A percentile compares a stretch with the other conserved stretches of the same genome.
Evolutionary conservation across 345 rosid species (phyloP).

Genomic region (Trapa bicornis): DNA sequence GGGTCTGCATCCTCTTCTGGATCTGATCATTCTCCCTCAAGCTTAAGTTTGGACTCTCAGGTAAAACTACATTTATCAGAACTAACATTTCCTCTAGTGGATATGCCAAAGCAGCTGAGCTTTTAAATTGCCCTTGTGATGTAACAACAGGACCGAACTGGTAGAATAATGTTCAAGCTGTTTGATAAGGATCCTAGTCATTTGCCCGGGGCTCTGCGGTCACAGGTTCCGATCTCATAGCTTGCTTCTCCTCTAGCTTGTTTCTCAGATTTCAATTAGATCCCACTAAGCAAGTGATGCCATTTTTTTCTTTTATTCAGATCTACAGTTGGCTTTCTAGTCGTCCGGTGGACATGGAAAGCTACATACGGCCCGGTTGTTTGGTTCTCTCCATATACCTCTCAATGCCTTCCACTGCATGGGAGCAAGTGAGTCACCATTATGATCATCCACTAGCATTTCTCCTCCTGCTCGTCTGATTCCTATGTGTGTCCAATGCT

Average conservation of each 20-base stretch:
- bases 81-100: not conserved
- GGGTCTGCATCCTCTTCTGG: constrained; percentile 81
- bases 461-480: not conserved
- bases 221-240: constrained; percentile 32
- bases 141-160: constrained; percentile 49
- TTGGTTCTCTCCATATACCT: constrained; percentile 67
- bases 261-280: not conserved
- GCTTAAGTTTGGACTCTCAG: constrained; percentile 71
- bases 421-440: constrained; percentile 64
- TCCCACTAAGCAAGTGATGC: not conserved
- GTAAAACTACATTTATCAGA: constrained; percentile 16
- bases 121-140: constrained; percentile 4
- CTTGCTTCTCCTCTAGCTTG: not conserved
- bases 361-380: constrained; percentile 93
- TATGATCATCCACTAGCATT: not conserved
- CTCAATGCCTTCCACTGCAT: constrained; percentile 52
- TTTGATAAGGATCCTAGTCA: constrained; percentile 77
- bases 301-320: constrained; percentile 22
- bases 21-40: constrained; percentile 77
- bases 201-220: constrained; percentile 52
- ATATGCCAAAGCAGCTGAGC: not conserved
- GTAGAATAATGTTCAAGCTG: constrained; percentile 54
- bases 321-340: constrained; percentile 78
- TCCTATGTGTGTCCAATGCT: constrained; percentile 9
- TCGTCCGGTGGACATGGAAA: constrained; percentile 91